Evolutionary conservation across 2,329 filamentous ascomycete genomes (phyloP).

Genomic region (Exophiala viscosa): DNA sequence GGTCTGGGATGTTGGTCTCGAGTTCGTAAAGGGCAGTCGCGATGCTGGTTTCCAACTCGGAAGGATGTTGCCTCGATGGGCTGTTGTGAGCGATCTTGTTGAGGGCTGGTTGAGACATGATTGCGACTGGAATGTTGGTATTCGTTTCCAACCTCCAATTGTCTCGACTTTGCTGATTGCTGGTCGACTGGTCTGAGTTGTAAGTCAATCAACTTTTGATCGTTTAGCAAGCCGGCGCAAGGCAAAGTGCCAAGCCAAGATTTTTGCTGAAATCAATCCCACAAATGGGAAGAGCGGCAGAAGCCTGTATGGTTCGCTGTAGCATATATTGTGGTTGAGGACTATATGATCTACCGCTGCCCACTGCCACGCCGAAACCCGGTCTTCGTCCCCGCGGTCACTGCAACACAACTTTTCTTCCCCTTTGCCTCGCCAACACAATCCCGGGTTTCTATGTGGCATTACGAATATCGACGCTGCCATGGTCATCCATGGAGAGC

Average conservation of each 20-base stretch:
- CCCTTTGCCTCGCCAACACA: too few species aligned
- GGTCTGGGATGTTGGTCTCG: constrained; percentile 98
- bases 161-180: constrained; percentile 20
- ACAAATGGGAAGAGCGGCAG: constrained; percentile 4
- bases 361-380: too few species aligned
- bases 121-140: constrained; percentile 37
- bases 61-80: constrained; percentile 91
- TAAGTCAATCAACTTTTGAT: too few species aligned
- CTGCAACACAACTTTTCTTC: too few species aligned
- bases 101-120: constrained; percentile 63
- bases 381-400: too few species aligned
- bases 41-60: constrained; percentile 95
- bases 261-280: constrained; percentile 14
- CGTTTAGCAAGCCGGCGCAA: too few species aligned
- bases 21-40: constrained; percentile 97
- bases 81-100: constrained; percentile 99
- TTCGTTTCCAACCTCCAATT: constrained; percentile 12
- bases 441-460: too few species aligned
- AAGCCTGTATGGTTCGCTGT: neutral
- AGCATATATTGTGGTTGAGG: too few species aligned
- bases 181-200: neutral
- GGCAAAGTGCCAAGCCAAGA: constrained; percentile 9
- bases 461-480: too few species aligned
- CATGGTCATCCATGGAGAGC: too few species aligned
- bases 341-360: neutral